Percentiles rank a stretch among this genome's conserved stretches.
phyloP scores from a whole-genome alignment of 2,329 filamentous ascomycete genomes.

The Aureobasidium sp. region DNA sequence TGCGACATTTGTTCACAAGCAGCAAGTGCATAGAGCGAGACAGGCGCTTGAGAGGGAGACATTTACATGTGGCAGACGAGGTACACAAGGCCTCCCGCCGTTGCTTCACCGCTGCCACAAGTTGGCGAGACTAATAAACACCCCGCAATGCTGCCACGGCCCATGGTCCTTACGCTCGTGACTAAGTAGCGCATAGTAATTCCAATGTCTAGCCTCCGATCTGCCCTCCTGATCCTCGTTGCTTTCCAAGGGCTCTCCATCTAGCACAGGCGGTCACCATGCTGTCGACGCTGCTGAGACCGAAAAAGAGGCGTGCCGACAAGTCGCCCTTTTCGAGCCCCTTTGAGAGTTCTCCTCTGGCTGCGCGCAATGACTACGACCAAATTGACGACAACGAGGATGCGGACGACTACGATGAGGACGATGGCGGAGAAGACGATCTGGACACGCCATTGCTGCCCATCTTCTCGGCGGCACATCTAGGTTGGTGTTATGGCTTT shows the following conservation, averaged over 20 bases:
- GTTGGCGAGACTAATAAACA: not conserved
- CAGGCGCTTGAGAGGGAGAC: not conserved
- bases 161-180: not conserved
- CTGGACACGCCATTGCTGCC: slow-evolving; percentile 54
- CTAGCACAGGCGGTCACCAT: slow-evolving; percentile 16
- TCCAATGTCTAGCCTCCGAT: not conserved
- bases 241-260: not conserved
- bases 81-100: not conserved
- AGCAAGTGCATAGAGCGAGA: not conserved
- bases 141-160: slow-evolving; percentile 2
- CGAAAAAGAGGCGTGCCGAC: slow-evolving; percentile 21
- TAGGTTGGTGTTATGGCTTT: slow-evolving; percentile 46
- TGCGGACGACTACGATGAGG: slow-evolving; percentile 30
- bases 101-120: slow-evolving; percentile 8
- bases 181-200: slow-evolving; percentile 5
- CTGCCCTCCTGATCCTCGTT: not conserved
- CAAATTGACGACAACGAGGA: slow-evolving; percentile 21
- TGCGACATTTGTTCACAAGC: not conserved
- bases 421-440: slow-evolving; percentile 35
- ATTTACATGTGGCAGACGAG: not conserved
- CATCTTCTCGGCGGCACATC: slow-evolving; percentile 69
- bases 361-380: slow-evolving; percentile 21
- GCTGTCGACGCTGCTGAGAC: slow-evolving; percentile 30
- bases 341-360: slow-evolving; percentile 17
- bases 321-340: slow-evolving; percentile 16